Base-by-base conservation (phyloP, 2,329 filamentous ascomycete genomes). In the Neofusicoccum cordaticola region DNA sequence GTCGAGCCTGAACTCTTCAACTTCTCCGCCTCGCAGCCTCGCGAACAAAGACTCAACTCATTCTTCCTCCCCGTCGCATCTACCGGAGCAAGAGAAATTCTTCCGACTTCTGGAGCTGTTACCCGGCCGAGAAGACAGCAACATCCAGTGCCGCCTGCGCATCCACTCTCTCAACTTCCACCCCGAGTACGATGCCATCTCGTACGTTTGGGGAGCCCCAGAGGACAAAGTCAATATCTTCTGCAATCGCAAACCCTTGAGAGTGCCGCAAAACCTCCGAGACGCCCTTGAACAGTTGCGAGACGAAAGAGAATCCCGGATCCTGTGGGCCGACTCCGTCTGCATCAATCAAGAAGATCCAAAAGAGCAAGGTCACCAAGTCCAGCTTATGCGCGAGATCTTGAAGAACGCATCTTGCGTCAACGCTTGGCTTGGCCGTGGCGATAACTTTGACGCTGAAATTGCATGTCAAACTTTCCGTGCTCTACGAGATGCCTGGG, bases 241-340 rank as follows among this genome's bases (percentile, higher is more conserved):
- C 19, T 63, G 61, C 27, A n/a, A 53, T 8, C 45, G 48, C 12
- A 42, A 37, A 12, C 48, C 17, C 8, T 4, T 63, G 6, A 31
- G 11, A 4, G 13, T 63, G 19, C 51, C 61, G 2, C 7, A 1
- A 5, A 31, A 6, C n/a, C 61, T 63, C 4, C 9, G 13, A 2
- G 48, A 56, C 12, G 61, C 47, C 1, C 48, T 63, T 4, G 15
- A 27, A n/a, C 13, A 42, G 12, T 12, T 63, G 7, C 61, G 61
- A 2, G 13, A 7, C 19, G 2, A 11, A 4, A 7, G 35, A 15
- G 3, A 47, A 7, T 31, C 51, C 1, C 60, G 66, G 15, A 57
- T 57, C 13, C 47, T 68, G 1, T 67, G 66, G 66, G 66, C 66
- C 8, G 66, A 67, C 15, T 57, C 62, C 2, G 47, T 65, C 19